A percentile compares a stretch with the other conserved stretches of the same genome.
These are phyloP conservation scores for Didymella exigua DNA, from an alignment of 2,329 filamentous ascomycete species.

Conservation along the genomic window DNA sequence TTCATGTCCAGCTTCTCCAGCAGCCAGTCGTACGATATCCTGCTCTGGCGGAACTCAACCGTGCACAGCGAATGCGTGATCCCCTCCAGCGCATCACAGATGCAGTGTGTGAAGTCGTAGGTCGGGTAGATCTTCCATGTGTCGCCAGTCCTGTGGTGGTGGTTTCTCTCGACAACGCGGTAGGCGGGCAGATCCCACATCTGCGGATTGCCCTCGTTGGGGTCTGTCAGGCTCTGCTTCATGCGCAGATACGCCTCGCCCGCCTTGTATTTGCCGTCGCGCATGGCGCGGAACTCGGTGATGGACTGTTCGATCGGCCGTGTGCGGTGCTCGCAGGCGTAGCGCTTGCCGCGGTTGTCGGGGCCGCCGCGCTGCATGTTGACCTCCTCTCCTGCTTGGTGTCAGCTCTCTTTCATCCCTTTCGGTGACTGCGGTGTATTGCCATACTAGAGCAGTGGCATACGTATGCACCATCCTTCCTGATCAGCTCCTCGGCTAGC, in stretches of 20 bases:
- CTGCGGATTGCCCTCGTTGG: constrained; percentile 81
- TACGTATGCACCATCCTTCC: constrained; percentile 73
- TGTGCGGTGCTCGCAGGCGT: constrained; percentile 79
- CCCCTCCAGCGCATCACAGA: constrained; percentile 89
- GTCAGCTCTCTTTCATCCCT: background rate
- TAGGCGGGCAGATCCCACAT: constrained; percentile 98
- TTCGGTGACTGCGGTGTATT: background rate
- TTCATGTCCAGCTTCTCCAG: constrained; percentile 83
- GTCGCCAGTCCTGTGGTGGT: constrained; percentile 78
- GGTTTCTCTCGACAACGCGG: constrained; percentile 74
- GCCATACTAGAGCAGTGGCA: constrained; percentile 75
- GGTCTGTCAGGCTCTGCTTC: constrained; percentile 75
- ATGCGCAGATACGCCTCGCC: constrained; percentile 85
- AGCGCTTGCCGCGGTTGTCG: constrained; percentile 70
- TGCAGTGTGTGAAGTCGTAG: constrained; percentile 89
- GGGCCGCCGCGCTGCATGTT: constrained; percentile 86
- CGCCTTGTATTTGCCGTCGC: constrained; percentile 86
- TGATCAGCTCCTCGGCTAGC: constrained; percentile 83
- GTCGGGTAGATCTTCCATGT: constrained; percentile 95
- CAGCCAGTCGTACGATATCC: constrained; percentile 90
- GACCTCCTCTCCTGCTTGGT: constrained; percentile 69
- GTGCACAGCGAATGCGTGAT: constrained; percentile 95
- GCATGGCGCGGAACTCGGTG: constrained; percentile 85
- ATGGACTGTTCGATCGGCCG: constrained; percentile 78
- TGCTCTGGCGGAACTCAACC: constrained; percentile 83